These are phyloP conservation scores for Hypericum perforatum DNA, from an alignment of 345 rosid species.

Conservation along the genomic window DNA sequence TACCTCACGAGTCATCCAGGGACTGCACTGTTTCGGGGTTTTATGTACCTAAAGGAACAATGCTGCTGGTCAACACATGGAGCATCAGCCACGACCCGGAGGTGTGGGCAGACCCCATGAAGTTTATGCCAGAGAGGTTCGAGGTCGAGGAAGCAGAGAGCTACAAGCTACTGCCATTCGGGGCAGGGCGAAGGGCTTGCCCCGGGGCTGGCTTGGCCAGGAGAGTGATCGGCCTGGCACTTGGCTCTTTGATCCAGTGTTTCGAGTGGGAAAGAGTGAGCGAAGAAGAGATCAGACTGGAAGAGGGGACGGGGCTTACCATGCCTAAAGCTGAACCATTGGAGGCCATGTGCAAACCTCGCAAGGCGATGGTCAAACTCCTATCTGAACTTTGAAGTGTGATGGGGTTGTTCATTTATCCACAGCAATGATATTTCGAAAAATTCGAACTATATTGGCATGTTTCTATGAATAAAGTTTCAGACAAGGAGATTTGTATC, in stretches of 20 bases:
- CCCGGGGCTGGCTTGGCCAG: slow-evolving; percentile 18
- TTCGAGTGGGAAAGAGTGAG: slow-evolving; percentile 22
- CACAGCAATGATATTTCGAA: too few species aligned
- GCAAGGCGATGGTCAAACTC: slow-evolving; percentile 9
- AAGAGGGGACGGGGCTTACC: slow-evolving; percentile 12
- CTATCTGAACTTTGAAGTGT: slow-evolving; percentile 6
- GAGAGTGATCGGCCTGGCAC: slow-evolving; percentile 15
- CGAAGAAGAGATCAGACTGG: slow-evolving; percentile 11
- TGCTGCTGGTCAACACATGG: slow-evolving; percentile 18
- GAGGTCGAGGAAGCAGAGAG: slow-evolving; percentile 15
- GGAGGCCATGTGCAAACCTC: slow-evolving; percentile 23
- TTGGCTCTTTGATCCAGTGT: slow-evolving; percentile 22
- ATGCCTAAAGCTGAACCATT: slow-evolving; percentile 22
- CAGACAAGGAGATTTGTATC: too few species aligned
- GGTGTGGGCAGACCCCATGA: slow-evolving; percentile 19
- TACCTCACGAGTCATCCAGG: slow-evolving; percentile 17
- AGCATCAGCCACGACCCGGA: slow-evolving; percentile 23
- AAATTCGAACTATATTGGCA: too few species aligned
- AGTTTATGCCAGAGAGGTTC: slow-evolving; percentile 33
- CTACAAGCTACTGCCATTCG: slow-evolving; percentile 21
- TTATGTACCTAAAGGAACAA: slow-evolving; percentile 15
- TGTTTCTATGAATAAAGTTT: too few species aligned
- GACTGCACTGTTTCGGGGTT: slow-evolving; percentile 20
- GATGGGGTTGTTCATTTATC: too few species aligned
- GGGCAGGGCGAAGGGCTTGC: slow-evolving; percentile 22